Percentiles rank a stretch among this genome's conserved stretches.
phyloP scores from a whole-genome alignment of 2,329 filamentous ascomycete species.

The Neonectria faginata region DNA sequence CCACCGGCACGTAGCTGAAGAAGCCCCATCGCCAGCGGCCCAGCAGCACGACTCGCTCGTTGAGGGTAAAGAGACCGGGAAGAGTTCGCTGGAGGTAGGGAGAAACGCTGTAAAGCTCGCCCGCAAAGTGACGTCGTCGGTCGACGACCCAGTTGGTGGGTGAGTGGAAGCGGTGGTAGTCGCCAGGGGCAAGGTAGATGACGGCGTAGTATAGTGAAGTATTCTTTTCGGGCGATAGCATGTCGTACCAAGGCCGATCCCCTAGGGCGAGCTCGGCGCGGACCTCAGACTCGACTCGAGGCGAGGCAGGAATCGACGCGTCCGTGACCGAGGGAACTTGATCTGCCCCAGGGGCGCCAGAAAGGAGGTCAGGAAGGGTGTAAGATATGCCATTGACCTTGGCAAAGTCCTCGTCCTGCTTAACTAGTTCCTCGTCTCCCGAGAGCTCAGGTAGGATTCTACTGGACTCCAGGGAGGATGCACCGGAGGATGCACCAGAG shows the following conservation, averaged over 20 bases:
- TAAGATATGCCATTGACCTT: constrained; percentile 95
- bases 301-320: constrained; percentile 73
- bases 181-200: constrained; percentile 94
- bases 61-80: constrained; percentile 94
- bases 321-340: constrained; percentile 70
- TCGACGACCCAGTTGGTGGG: constrained; percentile 96
- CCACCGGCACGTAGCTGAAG: constrained; percentile 95
- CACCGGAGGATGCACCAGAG: constrained; percentile 49
- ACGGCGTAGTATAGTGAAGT: constrained; percentile 92
- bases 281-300: constrained; percentile 84
- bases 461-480: constrained; percentile 40
- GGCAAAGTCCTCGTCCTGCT: constrained; percentile 91
- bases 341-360: constrained; percentile 68
- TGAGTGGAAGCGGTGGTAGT: constrained; percentile 98
- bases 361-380: constrained; percentile 87
- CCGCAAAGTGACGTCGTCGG: constrained; percentile 94
- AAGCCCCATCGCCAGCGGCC: constrained; percentile 97
- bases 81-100: constrained; percentile 94
- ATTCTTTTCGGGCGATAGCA: constrained; percentile 70
- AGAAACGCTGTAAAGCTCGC: constrained; percentile 93
- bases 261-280: constrained; percentile 83
- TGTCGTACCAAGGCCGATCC: constrained; percentile 76
- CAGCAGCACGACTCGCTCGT: constrained; percentile 93
- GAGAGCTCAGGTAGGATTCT: constrained; percentile 47
- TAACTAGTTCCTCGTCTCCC: constrained; percentile 74